Evolutionary conservation across 148 eudicot species (phyloP).

Genomic region (Cornus controversa): DNA sequence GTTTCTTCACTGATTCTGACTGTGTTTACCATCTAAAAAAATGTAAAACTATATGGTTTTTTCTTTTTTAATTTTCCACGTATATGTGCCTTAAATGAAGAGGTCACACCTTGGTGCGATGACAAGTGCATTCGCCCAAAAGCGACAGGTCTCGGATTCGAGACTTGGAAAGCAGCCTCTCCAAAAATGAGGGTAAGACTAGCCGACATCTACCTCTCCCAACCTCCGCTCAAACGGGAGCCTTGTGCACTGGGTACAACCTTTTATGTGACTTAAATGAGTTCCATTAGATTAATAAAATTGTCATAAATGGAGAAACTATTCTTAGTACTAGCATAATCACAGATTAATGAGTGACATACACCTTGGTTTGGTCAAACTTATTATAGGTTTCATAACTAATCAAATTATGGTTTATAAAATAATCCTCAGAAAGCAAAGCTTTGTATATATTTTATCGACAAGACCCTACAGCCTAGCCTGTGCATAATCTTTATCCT

Average conservation of each 20-base stretch:
- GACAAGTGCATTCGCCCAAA: too few species aligned
- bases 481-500: not conserved
- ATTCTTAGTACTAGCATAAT: not conserved
- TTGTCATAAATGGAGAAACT: not conserved
- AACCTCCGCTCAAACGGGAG: too few species aligned
- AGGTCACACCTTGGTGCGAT: too few species aligned
- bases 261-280: not conserved
- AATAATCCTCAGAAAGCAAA: not conserved
- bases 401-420: not conserved
- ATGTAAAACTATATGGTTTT: not conserved
- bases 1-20: not conserved
- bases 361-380: constrained; percentile 4
- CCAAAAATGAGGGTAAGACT: too few species aligned
- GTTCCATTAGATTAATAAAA: not conserved
- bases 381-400: not conserved
- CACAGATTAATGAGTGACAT: not conserved
- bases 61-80: not conserved
- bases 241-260: too few species aligned
- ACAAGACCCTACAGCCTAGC: not conserved
- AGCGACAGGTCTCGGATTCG: too few species aligned
- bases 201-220: too few species aligned
- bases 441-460: not conserved
- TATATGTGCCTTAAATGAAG: not conserved
- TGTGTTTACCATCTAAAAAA: not conserved
- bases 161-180: too few species aligned